Conservation (phyloP, 1,139 yeast genomes). For the Suhomyces bribrorum region DNA sequence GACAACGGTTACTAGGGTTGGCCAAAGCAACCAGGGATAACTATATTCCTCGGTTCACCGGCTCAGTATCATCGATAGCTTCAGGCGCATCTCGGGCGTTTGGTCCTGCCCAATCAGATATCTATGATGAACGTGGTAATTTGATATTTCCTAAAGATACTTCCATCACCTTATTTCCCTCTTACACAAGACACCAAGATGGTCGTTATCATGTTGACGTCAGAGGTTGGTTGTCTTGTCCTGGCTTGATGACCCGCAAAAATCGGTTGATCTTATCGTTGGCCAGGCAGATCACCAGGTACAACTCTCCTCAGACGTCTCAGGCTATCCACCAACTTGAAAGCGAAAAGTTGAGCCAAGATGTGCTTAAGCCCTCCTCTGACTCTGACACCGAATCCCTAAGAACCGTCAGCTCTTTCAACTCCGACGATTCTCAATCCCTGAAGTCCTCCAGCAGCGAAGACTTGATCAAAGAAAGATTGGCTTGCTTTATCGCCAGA, state of each 20-base stretch:
- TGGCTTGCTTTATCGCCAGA: slow-evolving; percentile 61
- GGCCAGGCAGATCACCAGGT: slow-evolving; percentile 68
- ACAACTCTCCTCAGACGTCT: slow-evolving; percentile 23
- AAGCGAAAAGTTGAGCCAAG: slow-evolving; percentile 32
- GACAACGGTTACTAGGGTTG: slow-evolving; percentile 47
- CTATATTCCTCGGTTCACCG: slow-evolving; percentile 54
- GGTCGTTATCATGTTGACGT: slow-evolving; percentile 56
- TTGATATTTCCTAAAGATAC: slow-evolving; percentile 41
- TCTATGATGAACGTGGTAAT: slow-evolving; percentile 36
- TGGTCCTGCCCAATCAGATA: slow-evolving; percentile 22
- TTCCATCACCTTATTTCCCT: slow-evolving; percentile 54
- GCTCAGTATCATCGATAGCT: slow-evolving; percentile 51
- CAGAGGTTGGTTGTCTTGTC: slow-evolving; percentile 72
- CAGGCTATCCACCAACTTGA: slow-evolving; percentile 35
- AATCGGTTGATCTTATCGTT: slow-evolving; percentile 67
- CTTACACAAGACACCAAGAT: slow-evolving; percentile 52
- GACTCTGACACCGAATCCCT: slow-evolving; percentile 15
- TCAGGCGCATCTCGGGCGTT: slow-evolving; percentile 42
- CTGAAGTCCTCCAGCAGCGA: slow-evolving; percentile 22
- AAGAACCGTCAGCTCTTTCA: slow-evolving; percentile 11
- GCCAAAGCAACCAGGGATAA: slow-evolving; percentile 59
- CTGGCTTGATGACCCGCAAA: slow-evolving; percentile 70
- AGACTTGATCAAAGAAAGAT: slow-evolving; percentile 52
- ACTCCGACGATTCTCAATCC: slow-evolving; percentile 7
- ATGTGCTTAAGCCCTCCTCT: slow-evolving; percentile 18